A percentile compares a stretch with the other conserved stretches of the same genome.
Evolutionary conservation across 1,139 yeast species (phyloP).

Genomic region (Magnusiomyces ingens): DNA sequence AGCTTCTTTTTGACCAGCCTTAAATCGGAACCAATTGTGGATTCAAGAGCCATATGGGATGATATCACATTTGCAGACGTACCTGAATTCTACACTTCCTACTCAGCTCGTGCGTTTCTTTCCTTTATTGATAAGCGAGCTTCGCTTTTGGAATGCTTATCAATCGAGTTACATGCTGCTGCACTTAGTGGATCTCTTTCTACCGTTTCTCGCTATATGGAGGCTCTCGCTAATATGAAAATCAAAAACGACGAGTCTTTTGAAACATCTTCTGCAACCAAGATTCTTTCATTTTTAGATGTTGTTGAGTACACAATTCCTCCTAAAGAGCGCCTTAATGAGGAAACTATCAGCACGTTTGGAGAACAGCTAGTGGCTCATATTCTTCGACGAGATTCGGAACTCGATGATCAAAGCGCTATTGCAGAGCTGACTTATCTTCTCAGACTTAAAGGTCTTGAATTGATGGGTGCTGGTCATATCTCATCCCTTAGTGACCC

Average conservation of each 20-base stretch:
- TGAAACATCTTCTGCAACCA: constrained; percentile 44
- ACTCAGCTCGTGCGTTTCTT: constrained; percentile 47
- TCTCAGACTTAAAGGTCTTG: constrained; percentile 26
- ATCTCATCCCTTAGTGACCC: constrained; percentile 20
- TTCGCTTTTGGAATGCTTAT: constrained; percentile 54
- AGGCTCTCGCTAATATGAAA: constrained; percentile 41
- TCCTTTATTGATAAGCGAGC: constrained; percentile 60
- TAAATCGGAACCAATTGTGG: constrained; percentile 49
- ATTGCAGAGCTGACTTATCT: constrained; percentile 21
- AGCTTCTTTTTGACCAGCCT: constrained; percentile 50
- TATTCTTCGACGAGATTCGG: constrained; percentile 7
- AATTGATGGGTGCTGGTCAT: constrained; percentile 20
- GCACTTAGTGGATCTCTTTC: constrained; percentile 47
- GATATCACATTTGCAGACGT: constrained; percentile 39
- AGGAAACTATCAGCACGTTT: constrained; percentile 8
- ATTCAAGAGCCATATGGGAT: constrained; percentile 45
- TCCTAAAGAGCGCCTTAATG: neutral
- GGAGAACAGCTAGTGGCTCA: constrained; percentile 13
- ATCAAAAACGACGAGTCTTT: constrained; percentile 20
- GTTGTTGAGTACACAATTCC: constrained; percentile 50
- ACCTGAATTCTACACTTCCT: constrained; percentile 27
- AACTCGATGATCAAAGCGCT: constrained; percentile 16
- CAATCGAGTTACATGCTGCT: constrained; percentile 67
- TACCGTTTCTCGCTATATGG: constrained; percentile 48
- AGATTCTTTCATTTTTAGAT: constrained; percentile 62